Evolutionary conservation across 73 alveolate genomes (phyloP).

Genomic region (Paramecium sonneborni): DNA sequence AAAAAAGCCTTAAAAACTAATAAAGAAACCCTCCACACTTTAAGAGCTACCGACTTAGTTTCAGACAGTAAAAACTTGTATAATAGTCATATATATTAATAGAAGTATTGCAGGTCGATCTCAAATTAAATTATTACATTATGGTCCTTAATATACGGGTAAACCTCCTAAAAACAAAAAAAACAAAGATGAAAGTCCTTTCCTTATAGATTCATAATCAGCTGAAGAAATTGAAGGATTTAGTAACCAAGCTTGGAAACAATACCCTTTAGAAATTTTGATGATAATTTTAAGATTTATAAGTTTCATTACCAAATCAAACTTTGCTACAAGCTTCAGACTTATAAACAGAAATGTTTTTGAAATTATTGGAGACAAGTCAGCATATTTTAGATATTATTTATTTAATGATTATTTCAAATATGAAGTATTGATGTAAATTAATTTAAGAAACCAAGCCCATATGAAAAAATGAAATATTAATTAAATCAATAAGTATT

Average conservation of each 20-base stretch:
- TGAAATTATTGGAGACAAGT: not conserved
- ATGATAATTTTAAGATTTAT: slow-evolving; percentile 16
- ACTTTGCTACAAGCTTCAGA: slow-evolving; percentile 32
- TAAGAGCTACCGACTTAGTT: not conserved
- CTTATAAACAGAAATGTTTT: not conserved
- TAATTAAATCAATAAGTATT: not conserved
- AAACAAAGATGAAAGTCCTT: not conserved
- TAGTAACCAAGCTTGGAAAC: not conserved
- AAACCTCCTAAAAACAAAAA: not conserved
- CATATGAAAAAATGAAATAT: not conserved
- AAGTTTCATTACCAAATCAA: slow-evolving; percentile 12
- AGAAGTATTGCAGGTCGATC: not conserved
- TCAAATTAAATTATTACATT: not conserved
- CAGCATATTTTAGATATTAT: not conserved
- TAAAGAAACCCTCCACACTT: not conserved
- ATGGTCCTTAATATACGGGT: not conserved
- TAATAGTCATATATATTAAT: not conserved
- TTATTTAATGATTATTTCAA: not conserved
- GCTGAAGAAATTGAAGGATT: not conserved
- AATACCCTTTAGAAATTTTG: not conserved
- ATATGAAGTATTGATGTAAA: not conserved
- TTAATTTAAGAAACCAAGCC: not conserved
- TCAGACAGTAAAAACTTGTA: not conserved
- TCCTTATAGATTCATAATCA: not conserved
- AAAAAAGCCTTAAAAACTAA: not conserved